Evolutionary conservation across 305 asterid species (phyloP), one percentile per base, ranked within the genome.

Genomic region (Andrographis paniculata): DNA sequence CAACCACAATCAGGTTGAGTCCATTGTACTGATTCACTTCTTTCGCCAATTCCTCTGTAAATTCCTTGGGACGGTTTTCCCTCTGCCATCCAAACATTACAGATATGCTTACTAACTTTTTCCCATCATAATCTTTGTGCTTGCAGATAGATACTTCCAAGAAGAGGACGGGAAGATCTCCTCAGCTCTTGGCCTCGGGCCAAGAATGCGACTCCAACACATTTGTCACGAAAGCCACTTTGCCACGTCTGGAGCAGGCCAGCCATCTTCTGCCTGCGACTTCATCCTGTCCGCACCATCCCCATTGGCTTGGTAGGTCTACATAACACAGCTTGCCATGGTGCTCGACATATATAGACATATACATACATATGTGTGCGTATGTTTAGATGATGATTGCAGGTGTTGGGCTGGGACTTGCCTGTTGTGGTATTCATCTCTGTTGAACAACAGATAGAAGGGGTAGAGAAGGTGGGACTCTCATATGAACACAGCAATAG

Each of bases 361-460:
- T n/a, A n/a, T n/a, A n/a, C n/a, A n/a, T n/a, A n/a, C n/a, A n/a
- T n/a, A n/a, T n/a, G n/a, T n/a, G n/a, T n/a, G n/a, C n/a, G n/a
- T n/a, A n/a, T n/a, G n/a, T n/a, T n/a, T n/a, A n/a, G n/a, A n/a
- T n/a, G n/a, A n/a, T n/a, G n/a, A n/a, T n/a, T n/a, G n/a, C n/a
- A n/a, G n/a, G n/a, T n/a, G n/a, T n/a, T n/a, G n/a, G n/a, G n/a
- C n/a, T n/a, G n/a, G n/a, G n/a, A 53, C 61, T 70, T 74, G 64
- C 80, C 88, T 68, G 60, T 67, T 67, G 67, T 82, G 94, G 53
- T 73, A 82, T 67, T 82, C 94, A 68, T 82, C 86, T 58, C 89
- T 76, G 65, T 82, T 82, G 15, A 73, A 80, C 55, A 85, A 72
- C 42, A 85, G 76, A 30, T 81, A 66, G 12, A 81, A 78, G 20